These are phyloP conservation scores for Ustilago curta DNA, from an alignment of 1,284 basidiomycete species.

Conservation along the genomic window DNA sequence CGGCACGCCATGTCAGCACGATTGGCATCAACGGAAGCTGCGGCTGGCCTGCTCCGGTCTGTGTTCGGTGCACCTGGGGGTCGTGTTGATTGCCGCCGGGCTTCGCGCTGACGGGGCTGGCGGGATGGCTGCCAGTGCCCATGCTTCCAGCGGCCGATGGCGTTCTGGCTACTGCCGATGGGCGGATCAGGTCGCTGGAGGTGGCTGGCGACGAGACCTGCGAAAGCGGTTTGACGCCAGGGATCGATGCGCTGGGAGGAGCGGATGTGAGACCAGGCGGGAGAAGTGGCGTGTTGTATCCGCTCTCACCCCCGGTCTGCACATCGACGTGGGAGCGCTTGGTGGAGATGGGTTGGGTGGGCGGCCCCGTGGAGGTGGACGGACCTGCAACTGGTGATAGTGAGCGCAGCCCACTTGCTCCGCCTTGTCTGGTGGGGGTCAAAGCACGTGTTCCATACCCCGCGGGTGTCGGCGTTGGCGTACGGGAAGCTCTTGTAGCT, in stretches of 20 bases:
- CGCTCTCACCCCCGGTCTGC: conserved; percentile 55
- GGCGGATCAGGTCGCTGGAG: conserved; percentile 6
- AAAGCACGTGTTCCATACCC: conserved; percentile 35
- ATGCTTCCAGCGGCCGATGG: conserved; percentile 12
- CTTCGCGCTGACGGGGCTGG: conserved; percentile 33
- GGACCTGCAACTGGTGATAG: conserved; percentile 36
- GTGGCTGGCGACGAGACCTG: conserved; percentile 24
- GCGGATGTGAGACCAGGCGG: conserved; percentile 54
- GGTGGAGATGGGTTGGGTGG: conserved; percentile 27
- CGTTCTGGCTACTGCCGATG: conserved; percentile 8
- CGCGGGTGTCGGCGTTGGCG: conserved; percentile 53
- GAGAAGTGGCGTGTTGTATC: conserved; percentile 51
- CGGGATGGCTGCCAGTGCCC: conserved; percentile 28
- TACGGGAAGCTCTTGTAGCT: conserved; percentile 30
- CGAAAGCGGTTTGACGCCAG: conserved; percentile 36
- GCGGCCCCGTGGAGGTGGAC: conserved; percentile 38
- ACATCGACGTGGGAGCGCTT: conserved; percentile 47
- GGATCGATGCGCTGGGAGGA: conserved; percentile 41
- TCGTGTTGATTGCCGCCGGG: conserved; percentile 9
- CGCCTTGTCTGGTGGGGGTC: conserved; percentile 43
- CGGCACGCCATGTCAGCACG: conserved; percentile 60
- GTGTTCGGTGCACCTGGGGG: conserved; percentile 14
- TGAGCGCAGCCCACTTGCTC: conserved; percentile 27
- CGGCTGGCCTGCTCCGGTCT: conserved; percentile 10
- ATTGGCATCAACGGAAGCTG: conserved; percentile 44